Evolutionary conservation across 768 basidiomycete species (phyloP), one percentile per base, ranked within the genome.

Genomic region (Mycena olivaceomarginata): DNA sequence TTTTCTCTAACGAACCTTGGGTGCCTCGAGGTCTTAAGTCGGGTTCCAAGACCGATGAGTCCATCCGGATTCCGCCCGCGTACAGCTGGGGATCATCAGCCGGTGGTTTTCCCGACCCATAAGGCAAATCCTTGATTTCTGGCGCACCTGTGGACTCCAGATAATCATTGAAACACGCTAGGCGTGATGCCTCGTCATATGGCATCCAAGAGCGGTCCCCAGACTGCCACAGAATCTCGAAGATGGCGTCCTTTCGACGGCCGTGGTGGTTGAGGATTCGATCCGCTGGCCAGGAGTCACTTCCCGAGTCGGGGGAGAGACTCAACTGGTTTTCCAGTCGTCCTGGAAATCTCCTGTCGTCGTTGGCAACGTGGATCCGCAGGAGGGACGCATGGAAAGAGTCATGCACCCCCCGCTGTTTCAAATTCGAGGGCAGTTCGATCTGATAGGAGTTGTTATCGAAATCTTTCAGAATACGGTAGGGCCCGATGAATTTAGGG

Each of bases 171-270:
- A 86, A 64, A 0, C 82, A 81, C 0, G 78, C 62, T 0, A 86
- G 59, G 25, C 82, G 80, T 5, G 45, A n/a, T 2, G 86, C 76
- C 45, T 82, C 73, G 6, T 56, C 22, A 64, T 81, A 84, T 1
- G 81, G 79, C 40, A 86, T 25, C 87, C 87, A 88, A 16, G 83
- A 84, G 1, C 75, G 46, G 41, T 86, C 84, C 16, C 85, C 79
- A 4, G 31, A 31, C 43, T 4, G 82, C 85, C 85, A 86, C 69
- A 65, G 43, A 0, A 86, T 63, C 62, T 85, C 74, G 70, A 85
- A 85, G 0, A 80, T 5, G 0, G 82, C 77, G 40, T 83, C 63
- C 5, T 62, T 63, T 0, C 77, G 74, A 6, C 72, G n/a, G 18
- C 82, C 82, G 8, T 46, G 51, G 67, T 86, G 85, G 5, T 77